phyloP scores from a whole-genome alignment of 371 early-diverging fungal species.

The Paramicrosporidium saccamoebae region DNA sequence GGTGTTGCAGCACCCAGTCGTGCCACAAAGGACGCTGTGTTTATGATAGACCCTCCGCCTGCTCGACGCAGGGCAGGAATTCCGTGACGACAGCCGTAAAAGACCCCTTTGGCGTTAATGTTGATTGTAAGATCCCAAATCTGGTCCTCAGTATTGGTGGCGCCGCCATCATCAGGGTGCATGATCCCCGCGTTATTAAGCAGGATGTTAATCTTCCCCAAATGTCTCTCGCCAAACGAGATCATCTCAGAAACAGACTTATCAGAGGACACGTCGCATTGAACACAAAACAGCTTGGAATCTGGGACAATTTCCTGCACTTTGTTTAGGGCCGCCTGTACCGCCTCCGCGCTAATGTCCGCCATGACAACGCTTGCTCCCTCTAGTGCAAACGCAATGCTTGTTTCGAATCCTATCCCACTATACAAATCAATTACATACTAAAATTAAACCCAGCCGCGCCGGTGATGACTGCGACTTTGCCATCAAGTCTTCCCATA shows the following conservation, averaged over 20 bases:
- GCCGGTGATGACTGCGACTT: conserved; percentile 60
- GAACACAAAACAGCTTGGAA: conserved; percentile 6
- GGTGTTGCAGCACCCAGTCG: conserved; percentile 59
- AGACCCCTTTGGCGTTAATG: conserved; percentile 69
- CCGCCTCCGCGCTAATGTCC: conserved; percentile 27
- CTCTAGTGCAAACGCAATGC: conserved; percentile 36
- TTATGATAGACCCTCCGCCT: conserved; percentile 43
- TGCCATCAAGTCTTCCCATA: conserved; percentile 19
- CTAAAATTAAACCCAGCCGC: conserved; percentile 51
- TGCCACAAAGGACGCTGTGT: conserved; percentile 52
- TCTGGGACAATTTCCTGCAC: conserved; percentile 6
- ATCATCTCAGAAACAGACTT: conserved; percentile 26
- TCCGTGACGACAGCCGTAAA: conserved; percentile 52
- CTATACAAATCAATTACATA: conserved; percentile 31
- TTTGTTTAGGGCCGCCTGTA: conserved; percentile 10
- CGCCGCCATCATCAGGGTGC: conserved; percentile 52
- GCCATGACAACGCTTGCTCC: conserved; percentile 43
- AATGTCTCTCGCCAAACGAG: conserved; percentile 20
- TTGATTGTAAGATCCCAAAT: conserved; percentile 42
- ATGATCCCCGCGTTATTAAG: conserved; percentile 76
- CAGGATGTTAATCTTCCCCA: conserved; percentile 35
- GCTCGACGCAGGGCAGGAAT: conserved; percentile 36
- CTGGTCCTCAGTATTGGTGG: conserved; percentile 28
- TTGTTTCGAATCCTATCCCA: conserved; percentile 44
- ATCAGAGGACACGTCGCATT: conserved; percentile 33